Evolutionary conservation across 306 rosid species (phyloP).

Genomic region (Styphnolobium japonicum): DNA sequence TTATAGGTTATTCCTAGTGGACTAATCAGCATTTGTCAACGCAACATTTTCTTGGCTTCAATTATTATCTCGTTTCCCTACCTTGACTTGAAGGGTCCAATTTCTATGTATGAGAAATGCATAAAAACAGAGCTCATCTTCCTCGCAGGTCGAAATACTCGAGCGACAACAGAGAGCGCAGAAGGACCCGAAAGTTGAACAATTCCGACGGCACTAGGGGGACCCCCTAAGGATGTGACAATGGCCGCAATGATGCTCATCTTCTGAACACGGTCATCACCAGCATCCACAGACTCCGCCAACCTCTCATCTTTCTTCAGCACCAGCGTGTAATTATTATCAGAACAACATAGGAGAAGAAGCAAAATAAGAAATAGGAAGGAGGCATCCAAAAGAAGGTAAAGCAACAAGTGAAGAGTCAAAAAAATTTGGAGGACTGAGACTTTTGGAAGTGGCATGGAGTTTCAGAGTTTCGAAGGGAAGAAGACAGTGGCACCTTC

Average conservation of each 20-base stretch:
- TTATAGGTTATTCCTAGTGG: too few relatives aligned
- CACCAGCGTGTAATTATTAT: conserved; percentile 41
- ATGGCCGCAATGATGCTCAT: conserved; percentile 79
- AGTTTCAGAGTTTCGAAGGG: conserved; percentile 13
- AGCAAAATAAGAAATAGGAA: conserved; percentile 14
- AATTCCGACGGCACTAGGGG: conserved; percentile 92
- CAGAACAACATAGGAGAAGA: too few relatives aligned
- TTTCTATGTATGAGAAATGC: too few relatives aligned
- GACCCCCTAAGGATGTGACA: conserved; percentile 79
- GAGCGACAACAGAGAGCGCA: conserved; percentile 61
- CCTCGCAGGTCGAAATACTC: conserved; percentile 58
- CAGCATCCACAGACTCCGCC: neutral
- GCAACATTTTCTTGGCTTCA: too few relatives aligned
- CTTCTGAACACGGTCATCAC: conserved; percentile 8
- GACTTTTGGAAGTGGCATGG: conserved; percentile 25
- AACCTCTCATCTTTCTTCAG: conserved; percentile 61
- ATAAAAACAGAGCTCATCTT: conserved; percentile 5
- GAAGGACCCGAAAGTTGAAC: conserved; percentile 89
- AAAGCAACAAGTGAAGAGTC: neutral
- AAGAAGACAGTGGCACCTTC: conserved; percentile 9
- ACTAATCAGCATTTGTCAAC: too few relatives aligned
- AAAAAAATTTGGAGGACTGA: neutral
- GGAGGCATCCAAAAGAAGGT: neutral
- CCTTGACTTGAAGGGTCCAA: too few relatives aligned
- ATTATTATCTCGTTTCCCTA: too few relatives aligned